phyloP scores from a whole-genome alignment of 352 stramenopile species.

The Phytophthora syringae region DNA sequence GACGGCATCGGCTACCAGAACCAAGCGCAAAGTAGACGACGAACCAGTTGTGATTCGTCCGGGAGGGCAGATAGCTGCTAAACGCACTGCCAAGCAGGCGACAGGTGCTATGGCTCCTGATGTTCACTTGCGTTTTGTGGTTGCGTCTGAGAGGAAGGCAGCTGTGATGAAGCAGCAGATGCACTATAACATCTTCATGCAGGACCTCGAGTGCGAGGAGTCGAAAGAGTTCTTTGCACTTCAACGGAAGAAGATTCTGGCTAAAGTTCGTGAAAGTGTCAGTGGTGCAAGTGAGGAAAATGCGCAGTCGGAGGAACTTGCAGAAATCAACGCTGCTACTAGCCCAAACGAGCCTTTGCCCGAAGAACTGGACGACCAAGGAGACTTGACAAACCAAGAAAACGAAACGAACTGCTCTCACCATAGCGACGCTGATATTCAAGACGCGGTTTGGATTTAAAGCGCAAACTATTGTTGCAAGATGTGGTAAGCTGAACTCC shows the following conservation, averaged over 20 bases:
- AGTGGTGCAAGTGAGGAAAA: no score
- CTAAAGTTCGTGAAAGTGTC: not conserved
- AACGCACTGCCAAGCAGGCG: not conserved
- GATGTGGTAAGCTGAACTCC: no score
- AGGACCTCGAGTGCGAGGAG: not conserved
- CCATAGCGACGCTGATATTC: no score
- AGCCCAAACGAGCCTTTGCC: no score
- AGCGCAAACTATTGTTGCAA: no score
- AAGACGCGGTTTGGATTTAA: no score
- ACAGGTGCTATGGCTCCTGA: not conserved
- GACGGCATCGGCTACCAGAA: constrained; percentile 33
- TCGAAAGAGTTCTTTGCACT: not conserved
- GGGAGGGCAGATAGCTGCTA: not conserved
- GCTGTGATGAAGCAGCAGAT: not conserved
- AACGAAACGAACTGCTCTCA: no score
- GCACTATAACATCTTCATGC: not conserved
- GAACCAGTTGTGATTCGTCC: not conserved
- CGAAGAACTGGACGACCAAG: no score
- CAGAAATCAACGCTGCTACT: no score
- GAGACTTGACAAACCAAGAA: no score
- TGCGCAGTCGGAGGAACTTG: no score
- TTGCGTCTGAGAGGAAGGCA: not conserved
- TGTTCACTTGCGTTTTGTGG: not conserved
- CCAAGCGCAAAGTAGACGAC: constrained; percentile 17
- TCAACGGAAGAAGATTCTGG: not conserved